Percentiles rank a stretch among this genome's conserved stretches.
These are phyloP conservation scores for Otatea glauca DNA, from an alignment of 176 grass and related monocot genomes.

Conservation along the genomic window DNA sequence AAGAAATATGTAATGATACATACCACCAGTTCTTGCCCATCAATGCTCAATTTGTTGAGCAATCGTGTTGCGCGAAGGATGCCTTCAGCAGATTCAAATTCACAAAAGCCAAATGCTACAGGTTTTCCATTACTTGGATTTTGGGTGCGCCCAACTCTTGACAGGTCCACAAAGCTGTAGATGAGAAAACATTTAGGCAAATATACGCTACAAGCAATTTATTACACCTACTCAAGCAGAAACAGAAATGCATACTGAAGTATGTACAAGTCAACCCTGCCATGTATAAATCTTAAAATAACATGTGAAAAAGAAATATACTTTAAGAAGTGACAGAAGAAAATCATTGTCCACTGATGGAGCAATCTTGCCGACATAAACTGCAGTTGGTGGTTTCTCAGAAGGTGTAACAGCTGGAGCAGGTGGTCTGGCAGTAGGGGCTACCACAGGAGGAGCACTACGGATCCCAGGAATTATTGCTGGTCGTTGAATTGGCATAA, in stretches of 20 bases:
- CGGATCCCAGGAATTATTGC: conserved; percentile 60
- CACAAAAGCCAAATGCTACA: conserved; percentile 95
- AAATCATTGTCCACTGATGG: conserved; percentile 93
- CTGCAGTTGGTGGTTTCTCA: conserved; percentile 94
- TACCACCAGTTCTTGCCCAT: conserved; percentile 97
- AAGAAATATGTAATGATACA: conserved; percentile 32
- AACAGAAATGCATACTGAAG: conserved; percentile 21
- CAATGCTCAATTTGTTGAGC: conserved; percentile 88
- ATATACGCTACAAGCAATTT: neutral
- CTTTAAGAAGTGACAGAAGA: conserved; percentile 85
- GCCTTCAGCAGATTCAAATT: conserved; percentile 97
- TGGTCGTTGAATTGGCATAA: conserved; percentile 54
- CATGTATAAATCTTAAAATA: neutral
- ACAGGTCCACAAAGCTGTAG: conserved; percentile 90
- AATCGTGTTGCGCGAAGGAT: conserved; percentile 84
- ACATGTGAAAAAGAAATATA: conserved; percentile 26
- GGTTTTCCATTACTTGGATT: conserved; percentile 91
- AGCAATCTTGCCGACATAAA: conserved; percentile 97
- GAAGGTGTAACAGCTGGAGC: conserved; percentile 47
- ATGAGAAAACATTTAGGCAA: conserved; percentile 29
- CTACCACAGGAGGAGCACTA: conserved; percentile 55
- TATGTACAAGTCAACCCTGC: conserved; percentile 1
- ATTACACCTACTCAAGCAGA: conserved; percentile 13
- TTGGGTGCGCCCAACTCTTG: conserved; percentile 92
- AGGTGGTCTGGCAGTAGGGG: conserved; percentile 60